Percentiles rank a stretch among this genome's conserved stretches.
phyloP scores from a whole-genome alignment of 768 basidiomycete genomes.

The Agrocybe pediades region DNA sequence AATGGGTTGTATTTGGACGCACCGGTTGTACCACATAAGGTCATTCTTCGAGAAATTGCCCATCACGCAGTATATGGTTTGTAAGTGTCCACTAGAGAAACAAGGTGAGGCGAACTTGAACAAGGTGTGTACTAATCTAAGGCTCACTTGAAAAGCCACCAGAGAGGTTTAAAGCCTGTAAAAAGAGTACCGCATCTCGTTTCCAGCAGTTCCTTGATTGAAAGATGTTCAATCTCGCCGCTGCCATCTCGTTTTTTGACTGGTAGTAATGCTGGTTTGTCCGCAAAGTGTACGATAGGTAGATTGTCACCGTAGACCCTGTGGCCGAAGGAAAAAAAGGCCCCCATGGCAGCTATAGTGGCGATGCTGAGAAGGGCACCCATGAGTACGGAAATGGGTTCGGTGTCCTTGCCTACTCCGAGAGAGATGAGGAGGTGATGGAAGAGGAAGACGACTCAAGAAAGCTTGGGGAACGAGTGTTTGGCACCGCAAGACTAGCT shows the following conservation, averaged over 20 bases:
- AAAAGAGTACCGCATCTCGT: constrained; percentile 44
- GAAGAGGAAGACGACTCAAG: constrained; percentile 1
- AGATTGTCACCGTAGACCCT: constrained; percentile 20
- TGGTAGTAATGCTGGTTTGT: constrained; percentile 35
- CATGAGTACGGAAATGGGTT: constrained; percentile 12
- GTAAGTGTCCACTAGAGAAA: constrained; percentile 56
- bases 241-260: constrained; percentile 33
- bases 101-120: no score
- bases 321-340: constrained; percentile 31
- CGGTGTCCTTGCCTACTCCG: constrained; percentile 2
- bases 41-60: constrained; percentile 64
- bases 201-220: constrained; percentile 41
- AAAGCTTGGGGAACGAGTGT: constrained; percentile 3
- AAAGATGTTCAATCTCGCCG: constrained; percentile 35
- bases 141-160: constrained; percentile 52
- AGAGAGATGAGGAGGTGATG: no score
- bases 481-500: constrained; percentile 3
- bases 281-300: constrained; percentile 39
- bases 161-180: constrained; percentile 42
- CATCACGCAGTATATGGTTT: constrained; percentile 60
- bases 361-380: constrained; percentile 29
- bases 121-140: no score
- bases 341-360: constrained; percentile 34
- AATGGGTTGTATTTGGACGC: constrained; percentile 9
- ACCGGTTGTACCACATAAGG: constrained; percentile 59